These are phyloP conservation scores for Bullera alba DNA, from an alignment of 768 basidiomycete species.

Conservation along the genomic window DNA sequence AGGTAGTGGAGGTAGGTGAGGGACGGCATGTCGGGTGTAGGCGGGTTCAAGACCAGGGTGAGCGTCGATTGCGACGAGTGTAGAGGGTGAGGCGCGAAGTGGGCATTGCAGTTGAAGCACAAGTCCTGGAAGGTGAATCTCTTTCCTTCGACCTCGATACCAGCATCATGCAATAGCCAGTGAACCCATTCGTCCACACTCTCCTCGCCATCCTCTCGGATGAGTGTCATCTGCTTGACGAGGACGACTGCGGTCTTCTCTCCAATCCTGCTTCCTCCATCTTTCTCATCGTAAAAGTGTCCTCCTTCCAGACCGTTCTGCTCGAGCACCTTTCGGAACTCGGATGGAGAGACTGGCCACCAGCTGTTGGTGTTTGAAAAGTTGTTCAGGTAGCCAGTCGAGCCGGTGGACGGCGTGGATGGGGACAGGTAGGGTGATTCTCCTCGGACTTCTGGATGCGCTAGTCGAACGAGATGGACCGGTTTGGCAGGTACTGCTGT, in stretches of 20 bases:
- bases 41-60: conserved; percentile 34
- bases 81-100: conserved; percentile 24
- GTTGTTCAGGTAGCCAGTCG: conserved; percentile 16
- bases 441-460: conserved; percentile 11
- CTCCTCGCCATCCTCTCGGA: conserved; percentile 20
- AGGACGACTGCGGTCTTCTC: conserved; percentile 50
- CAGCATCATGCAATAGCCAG: conserved; percentile 32
- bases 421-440: conserved; percentile 13
- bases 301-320: conserved; percentile 32
- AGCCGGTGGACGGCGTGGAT: conserved; percentile 5
- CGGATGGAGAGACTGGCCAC: conserved; percentile 37
- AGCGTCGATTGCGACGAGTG: conserved; percentile 29
- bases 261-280: conserved; percentile 24
- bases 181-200: conserved; percentile 26
- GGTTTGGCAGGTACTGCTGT: conserved; percentile 21
- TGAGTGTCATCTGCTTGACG: conserved; percentile 64
- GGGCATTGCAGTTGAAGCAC: conserved; percentile 35
- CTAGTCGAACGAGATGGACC: conserved; percentile 27
- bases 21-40: conserved; percentile 31
- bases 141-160: conserved; percentile 25
- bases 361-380: conserved; percentile 23
- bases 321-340: conserved; percentile 62
- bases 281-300: conserved; percentile 50
- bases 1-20: conserved; percentile 53
- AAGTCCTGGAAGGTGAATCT: conserved; percentile 34